Evolutionary conservation across 257 asterid species (phyloP).

Genomic region (Solanum chiquidenum): DNA sequence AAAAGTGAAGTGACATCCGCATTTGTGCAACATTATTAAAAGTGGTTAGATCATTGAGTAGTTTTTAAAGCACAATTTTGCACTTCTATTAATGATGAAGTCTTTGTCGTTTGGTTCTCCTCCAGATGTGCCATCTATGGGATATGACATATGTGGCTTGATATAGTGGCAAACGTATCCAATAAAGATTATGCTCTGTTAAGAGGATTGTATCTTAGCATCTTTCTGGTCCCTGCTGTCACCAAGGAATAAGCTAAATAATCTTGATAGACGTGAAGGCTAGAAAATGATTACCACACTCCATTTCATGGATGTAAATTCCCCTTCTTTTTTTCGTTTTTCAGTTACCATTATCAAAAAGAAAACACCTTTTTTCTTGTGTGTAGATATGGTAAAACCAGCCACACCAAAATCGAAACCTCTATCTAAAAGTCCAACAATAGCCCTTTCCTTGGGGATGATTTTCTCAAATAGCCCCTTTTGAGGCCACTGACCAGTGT

Average conservation of each 20-base stretch:
- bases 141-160: neutral
- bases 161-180: neutral
- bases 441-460: neutral
- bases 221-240: neutral
- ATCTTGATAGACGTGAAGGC: neutral
- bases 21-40: neutral
- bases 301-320: neutral
- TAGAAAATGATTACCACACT: neutral
- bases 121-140: neutral
- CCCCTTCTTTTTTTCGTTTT: neutral
- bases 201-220: neutral
- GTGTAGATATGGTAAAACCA: neutral
- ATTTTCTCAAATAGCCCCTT: neutral
- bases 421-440: neutral
- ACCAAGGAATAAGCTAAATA: neutral
- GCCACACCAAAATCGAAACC: neutral
- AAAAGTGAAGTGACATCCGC: neutral
- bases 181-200: neutral
- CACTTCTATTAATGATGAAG: neutral
- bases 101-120: neutral
- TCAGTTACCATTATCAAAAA: neutral
- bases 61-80: neutral
- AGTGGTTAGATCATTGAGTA: neutral
- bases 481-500: neutral
- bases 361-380: neutral